phyloP scores from a whole-genome alignment of 345 rosid genomes.

The Luvunga scandens region DNA sequence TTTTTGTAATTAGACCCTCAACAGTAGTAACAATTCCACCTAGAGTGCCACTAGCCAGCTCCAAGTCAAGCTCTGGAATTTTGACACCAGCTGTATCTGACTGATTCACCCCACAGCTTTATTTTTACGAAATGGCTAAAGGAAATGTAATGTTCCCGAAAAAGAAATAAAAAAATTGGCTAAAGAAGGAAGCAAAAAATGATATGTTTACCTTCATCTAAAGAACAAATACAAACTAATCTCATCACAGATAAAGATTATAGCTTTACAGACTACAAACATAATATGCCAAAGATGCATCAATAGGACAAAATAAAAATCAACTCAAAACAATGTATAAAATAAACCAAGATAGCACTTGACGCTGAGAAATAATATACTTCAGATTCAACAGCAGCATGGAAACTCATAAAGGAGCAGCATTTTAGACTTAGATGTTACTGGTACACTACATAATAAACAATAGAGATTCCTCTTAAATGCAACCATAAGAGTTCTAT shows the following conservation, averaged over 20 bases:
- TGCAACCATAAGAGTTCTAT: not conserved
- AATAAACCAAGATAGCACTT: not conserved
- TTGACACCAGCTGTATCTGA: constrained; percentile 83
- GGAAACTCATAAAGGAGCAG: not conserved
- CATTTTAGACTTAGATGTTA: not conserved
- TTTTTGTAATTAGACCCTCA: constrained; percentile 85
- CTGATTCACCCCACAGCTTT: constrained; percentile 32
- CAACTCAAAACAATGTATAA: not conserved
- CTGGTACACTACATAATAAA: not conserved
- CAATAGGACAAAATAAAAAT: not conserved
- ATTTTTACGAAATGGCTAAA: not conserved
- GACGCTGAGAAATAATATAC: not conserved
- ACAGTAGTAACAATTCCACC: constrained; percentile 95
- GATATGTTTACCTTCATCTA: not conserved
- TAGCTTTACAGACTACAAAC: not conserved
- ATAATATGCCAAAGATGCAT: not conserved
- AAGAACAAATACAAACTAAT: not conserved
- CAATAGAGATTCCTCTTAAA: not conserved
- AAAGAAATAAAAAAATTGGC: not conserved
- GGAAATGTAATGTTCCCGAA: too few relatives aligned
- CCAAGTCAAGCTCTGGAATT: constrained; percentile 88
- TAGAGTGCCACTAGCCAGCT: constrained; percentile 80
- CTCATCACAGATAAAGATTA: not conserved
- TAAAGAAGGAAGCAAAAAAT: not conserved
- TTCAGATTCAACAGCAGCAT: not conserved